Conservation (phyloP, 2,329 filamentous ascomycete species). For the Paecilomyces sp. region DNA sequence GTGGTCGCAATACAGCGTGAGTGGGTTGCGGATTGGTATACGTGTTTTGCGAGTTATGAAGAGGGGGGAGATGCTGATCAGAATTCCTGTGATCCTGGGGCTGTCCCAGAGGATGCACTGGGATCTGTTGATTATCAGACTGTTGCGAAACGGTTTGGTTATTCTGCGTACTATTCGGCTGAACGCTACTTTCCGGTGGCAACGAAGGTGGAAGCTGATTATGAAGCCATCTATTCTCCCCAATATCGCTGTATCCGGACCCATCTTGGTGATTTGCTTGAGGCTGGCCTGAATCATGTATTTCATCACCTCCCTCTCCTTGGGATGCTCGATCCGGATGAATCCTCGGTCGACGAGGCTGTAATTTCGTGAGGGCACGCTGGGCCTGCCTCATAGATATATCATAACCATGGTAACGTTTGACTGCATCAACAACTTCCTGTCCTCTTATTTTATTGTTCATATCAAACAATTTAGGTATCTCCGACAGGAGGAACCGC, state of each 20-base stretch:
- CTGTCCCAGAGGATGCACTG: slow-evolving; percentile 14
- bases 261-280: slow-evolving; percentile 16
- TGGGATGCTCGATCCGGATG: slow-evolving; percentile 1
- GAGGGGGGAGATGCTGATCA: slow-evolving; percentile 14
- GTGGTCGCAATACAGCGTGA: slow-evolving; percentile 12
- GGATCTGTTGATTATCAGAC: slow-evolving; percentile 5
- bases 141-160: slow-evolving; percentile 10
- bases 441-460: slow-evolving; percentile 27
- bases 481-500: slow-evolving; percentile 30
- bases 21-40: slow-evolving; percentile 14
- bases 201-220: slow-evolving; percentile 19
- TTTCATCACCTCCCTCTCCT: neutral
- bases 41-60: slow-evolving; percentile 15
- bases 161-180: slow-evolving; percentile 14
- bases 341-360: slow-evolving; percentile 18
- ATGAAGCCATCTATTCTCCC: slow-evolving; percentile 26
- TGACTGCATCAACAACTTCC: slow-evolving; percentile 33
- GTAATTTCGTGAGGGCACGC: slow-evolving; percentile 28
- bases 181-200: slow-evolving; percentile 18
- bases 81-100: slow-evolving; percentile 15
- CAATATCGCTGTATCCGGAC: slow-evolving; percentile 18
- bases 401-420: slow-evolving; percentile 34
- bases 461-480: slow-evolving; percentile 34
- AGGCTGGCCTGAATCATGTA: neutral
- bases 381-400: slow-evolving; percentile 34